Base-by-base conservation (phyloP, 345 rosid genomes). In the Carallia brachiata region DNA sequence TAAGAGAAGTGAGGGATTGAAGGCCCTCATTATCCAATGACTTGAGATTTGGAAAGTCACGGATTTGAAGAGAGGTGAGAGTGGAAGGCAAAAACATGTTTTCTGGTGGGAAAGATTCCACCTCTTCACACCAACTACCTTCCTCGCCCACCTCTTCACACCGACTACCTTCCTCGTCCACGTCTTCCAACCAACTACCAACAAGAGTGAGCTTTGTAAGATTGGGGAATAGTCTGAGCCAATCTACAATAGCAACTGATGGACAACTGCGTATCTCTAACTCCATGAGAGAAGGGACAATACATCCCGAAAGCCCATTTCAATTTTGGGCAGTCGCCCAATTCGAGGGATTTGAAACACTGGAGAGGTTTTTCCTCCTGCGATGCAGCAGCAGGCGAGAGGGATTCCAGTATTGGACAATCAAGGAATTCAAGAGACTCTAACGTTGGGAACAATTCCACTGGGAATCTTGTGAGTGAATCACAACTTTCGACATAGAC, bases 31-130 rank as follows among this genome's bases (percentile, higher is more conserved):
- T 7, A 44, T 56, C 32, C 10, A 67, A 17, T 8, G 52, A 67
- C 27, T 8, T 36, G 30, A 67, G 70, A 67, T 55, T 67, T 8
- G 36, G 62, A 27, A 67, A 30, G 19, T 37, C 10, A 18, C 70
- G 9, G 60, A 67, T 67, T 67, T 55, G 30, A 7, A 19, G 30
- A 36, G 53, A 36, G 61, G 62, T 55, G 36, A 67, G 70, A 54
- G 52, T 36, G 18, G 62, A 19, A 18, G 70, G 62, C n/a, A 67
- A 37, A 52, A 55, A 13, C 23, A 32, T 32, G 34, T 2, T 54
- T 2, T 34, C 70, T n/a, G 19, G 19, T 0, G 70, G 70, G 60
- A 67, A 67, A 6, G 47, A 32, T 66, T 52, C 70, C 12, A 17
- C 34, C 3, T 8, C 17, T 27, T 57, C 36, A 28, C 6, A 59